Evolutionary conservation across 192 early-diverging fungal genomes (phyloP), one percentile per base, ranked within the genome.

Genomic region (Chytriomyces hyalinus): DNA sequence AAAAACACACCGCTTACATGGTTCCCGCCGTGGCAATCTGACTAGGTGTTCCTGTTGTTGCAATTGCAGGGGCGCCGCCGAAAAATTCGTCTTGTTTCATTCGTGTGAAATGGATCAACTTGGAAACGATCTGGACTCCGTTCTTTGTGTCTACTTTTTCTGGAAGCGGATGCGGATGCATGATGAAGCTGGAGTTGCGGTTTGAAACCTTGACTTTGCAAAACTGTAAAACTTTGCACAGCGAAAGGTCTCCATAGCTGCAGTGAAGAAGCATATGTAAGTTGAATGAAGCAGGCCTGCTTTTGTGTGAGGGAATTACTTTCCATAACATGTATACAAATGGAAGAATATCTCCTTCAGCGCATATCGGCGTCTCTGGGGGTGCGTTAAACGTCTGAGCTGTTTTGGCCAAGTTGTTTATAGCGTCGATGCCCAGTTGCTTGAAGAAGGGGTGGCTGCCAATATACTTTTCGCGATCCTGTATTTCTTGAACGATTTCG

Each of bases 241-340:
- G 47, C 22, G 22, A 44, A 10, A 20, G 3, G 15, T 70, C 68
- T 49, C 68, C 68, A 15, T 70, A 47, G 26, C 68, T 51, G 47
- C 36, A 36, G 36, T 36, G 36, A 36, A 36, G 36, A 36, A 36
- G 36, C 36, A 36, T 36, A 36, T 36, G 2, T 36, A 3, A 36
- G 36, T 36, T 36, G 36, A 4, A 36, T 36, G 4, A 3, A 36
- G 4, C 24, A 20, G 5, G 53, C 53, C 15, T 59, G 13, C 1
- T 5, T 17, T 3, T 17, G 53, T 13, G 26, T 13, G 26, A 65
- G 2, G 13, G 36, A 26, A 26, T 22, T 11, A 28, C 43, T 59
- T n/a, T 59, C 69, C 69, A 71, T 9, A 71, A 13, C 15, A 73
- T 20, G 71, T 48, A 62, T 3, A 73, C 71, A 6, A 13, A 20